Evolutionary conservation across 352 stramenopile genomes (phyloP).

Genomic region (Globisporangium spiculum): DNA sequence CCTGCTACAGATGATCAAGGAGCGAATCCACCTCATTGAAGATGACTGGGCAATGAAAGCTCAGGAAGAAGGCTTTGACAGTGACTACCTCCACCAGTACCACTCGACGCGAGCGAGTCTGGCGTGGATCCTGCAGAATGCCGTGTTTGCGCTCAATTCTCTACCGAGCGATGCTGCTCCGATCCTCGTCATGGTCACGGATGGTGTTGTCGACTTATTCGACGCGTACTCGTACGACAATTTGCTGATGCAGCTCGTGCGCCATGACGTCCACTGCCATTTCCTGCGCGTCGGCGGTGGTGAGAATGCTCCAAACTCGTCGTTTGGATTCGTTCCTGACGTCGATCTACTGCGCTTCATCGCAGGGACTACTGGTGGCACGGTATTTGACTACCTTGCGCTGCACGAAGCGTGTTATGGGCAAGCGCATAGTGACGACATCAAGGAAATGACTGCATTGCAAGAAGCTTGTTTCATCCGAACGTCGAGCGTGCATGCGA

Average conservation of each 20-base stretch:
- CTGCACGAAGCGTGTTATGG: conserved; percentile 58
- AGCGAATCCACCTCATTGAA: conserved; percentile 78
- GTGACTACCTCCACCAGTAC: conserved; percentile 17
- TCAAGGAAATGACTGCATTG: conserved; percentile 59
- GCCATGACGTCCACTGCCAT: conserved; percentile 85
- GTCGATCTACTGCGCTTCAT: conserved; percentile 78
- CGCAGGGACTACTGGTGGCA: conserved; percentile 62
- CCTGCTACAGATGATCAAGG: conserved; percentile 67
- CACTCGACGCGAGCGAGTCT: conserved; percentile 46
- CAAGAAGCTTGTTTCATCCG: conserved; percentile 64
- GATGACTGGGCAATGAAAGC: conserved; percentile 68
- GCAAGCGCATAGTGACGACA: conserved; percentile 23
- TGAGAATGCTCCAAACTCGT: conserved; percentile 54
- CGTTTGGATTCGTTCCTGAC: conserved; percentile 85
- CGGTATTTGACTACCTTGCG: conserved; percentile 58
- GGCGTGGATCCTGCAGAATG: conserved; percentile 82
- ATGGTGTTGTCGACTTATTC: conserved; percentile 81
- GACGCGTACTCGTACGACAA: conserved; percentile 83
- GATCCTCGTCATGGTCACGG: conserved; percentile 81
- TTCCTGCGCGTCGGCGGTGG: conserved; percentile 71
- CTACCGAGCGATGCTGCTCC: conserved; percentile 70
- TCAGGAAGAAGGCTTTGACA: conserved; percentile 22
- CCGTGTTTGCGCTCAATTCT: conserved; percentile 84
- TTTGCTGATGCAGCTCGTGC: conserved; percentile 86
- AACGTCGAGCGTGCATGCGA: conserved; percentile 63